Base-by-base conservation (phyloP, 129 eudicot genomes). In the Lonicera japonica region DNA sequence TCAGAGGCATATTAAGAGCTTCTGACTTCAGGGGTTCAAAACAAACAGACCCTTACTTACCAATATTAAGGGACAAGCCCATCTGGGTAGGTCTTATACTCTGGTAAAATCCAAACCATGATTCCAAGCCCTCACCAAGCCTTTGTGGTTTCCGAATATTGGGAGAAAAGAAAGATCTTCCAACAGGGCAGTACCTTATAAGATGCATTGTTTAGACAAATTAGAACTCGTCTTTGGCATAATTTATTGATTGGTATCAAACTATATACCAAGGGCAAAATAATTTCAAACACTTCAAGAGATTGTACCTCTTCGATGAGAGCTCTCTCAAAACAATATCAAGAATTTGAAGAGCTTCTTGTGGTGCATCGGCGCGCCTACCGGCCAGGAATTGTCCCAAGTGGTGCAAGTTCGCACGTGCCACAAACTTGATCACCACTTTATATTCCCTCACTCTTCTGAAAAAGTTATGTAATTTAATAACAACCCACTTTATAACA, bases 51-150 rank as follows among this genome's bases (percentile, higher is more conserved):
- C 36, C 36, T 29, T 29, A 29, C 52, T 50, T 63, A 89, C 95
- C 95, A 19, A 90, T 90, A 69, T 90, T 90, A 19, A 90, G 88
- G 43, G 97, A 90, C 56, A 90, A 66, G n/a, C 97, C 97, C 97
- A 90, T 90, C 67, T 90, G 97, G 63, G 97, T 90, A 20, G 97
- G 97, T n/a, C 95, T 81, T 59, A 90, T 80, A 68, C 97, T 90
- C 79, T 90, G 97, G 67, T 90, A 90, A 54, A 90, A 90, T 54
- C 97, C 97, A 79, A 89, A 86, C 97, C 97, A 90, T 43, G 95
- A 83, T 72, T 90, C 95, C 55, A 90, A 78, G 52, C 97, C 97
- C 41, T 86, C 95, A 71, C 97, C 97, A 66, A 90, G 89, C 58
- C 79, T 72, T 52, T 83, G 89, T 63, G 86, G 86, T 61, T 54